Conservation (phyloP, 441 rosid species). For the Omphalea diandra region DNA sequence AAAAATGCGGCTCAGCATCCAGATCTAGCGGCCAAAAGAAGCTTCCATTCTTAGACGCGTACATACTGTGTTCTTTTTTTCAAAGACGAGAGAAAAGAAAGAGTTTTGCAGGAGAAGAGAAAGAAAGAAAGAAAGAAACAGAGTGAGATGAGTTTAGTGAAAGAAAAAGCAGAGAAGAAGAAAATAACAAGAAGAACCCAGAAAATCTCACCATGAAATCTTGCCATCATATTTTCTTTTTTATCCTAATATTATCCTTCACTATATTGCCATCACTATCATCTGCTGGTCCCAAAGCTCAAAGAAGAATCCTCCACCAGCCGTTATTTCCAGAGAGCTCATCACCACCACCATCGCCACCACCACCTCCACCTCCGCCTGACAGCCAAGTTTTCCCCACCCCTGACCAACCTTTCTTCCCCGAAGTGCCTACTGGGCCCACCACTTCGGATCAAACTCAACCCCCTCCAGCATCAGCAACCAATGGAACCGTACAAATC, state of each 20-base stretch:
- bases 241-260: slow-evolving; percentile 21
- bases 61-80: not conserved
- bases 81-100: not conserved
- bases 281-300: slow-evolving; percentile 11
- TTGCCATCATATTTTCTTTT: slow-evolving; percentile 27
- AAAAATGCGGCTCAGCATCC: slow-evolving; percentile 31
- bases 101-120: no score
- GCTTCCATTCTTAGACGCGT: slow-evolving; percentile 42
- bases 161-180: slow-evolving; percentile 10
- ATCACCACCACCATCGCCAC: slow-evolving; percentile 70
- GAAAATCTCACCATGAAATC: slow-evolving; percentile 56
- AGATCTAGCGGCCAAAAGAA: slow-evolving; percentile 74
- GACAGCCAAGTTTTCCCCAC: slow-evolving; percentile 29
- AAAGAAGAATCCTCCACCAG: slow-evolving; percentile 87
- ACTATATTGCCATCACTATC: slow-evolving; percentile 14
- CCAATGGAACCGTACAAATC: slow-evolving; percentile 63
- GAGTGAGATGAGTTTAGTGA: slow-evolving; percentile 52
- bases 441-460: slow-evolving; percentile 48
- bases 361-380: no score
- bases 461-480: slow-evolving; percentile 37
- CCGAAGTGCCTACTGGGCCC: slow-evolving; percentile 66
- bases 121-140: no score
- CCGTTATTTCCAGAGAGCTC: slow-evolving; percentile 72
- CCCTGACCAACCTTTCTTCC: slow-evolving; percentile 92
- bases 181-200: slow-evolving; percentile 27